Evolutionary conservation across 2,329 filamentous ascomycete species (phyloP).

Genomic region (Myriangium duriaei): DNA sequence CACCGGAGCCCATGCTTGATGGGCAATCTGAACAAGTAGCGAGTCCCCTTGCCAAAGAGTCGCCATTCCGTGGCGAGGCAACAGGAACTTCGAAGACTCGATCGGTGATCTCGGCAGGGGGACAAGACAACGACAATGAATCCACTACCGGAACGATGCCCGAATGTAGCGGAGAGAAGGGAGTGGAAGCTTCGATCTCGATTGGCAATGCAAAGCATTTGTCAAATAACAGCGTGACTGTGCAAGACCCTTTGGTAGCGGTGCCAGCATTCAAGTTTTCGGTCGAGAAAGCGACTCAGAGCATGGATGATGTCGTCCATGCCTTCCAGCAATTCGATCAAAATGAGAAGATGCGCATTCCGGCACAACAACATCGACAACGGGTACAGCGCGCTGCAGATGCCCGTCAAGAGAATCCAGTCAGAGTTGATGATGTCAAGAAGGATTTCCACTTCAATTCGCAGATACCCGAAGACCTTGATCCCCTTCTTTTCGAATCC

Average conservation of each 20-base stretch:
- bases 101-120: no score
- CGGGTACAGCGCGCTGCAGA: conserved; percentile 44
- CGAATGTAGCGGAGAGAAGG: conserved; percentile 10
- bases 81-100: no score
- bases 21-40: no score
- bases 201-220: not conserved
- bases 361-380: conserved; percentile 36
- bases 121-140: conserved; percentile 21
- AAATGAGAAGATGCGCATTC: conserved; percentile 47
- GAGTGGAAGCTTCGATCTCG: not conserved
- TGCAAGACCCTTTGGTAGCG: conserved; percentile 8
- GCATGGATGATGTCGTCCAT: conserved; percentile 48
- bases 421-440: conserved; percentile 86
- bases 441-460: conserved; percentile 93
- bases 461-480: conserved; percentile 79
- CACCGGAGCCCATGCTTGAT: no score
- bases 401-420: conserved; percentile 63
- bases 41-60: no score
- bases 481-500: conserved; percentile 93
- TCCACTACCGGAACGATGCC: conserved; percentile 5
- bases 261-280: conserved; percentile 12
- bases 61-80: no score
- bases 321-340: conserved; percentile 54
- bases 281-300: conserved; percentile 39
- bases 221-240: conserved; percentile 5